Evolutionary conservation across 2,329 filamentous ascomycete genomes (phyloP).

Genomic region (Penicillium brevicompactum): DNA sequence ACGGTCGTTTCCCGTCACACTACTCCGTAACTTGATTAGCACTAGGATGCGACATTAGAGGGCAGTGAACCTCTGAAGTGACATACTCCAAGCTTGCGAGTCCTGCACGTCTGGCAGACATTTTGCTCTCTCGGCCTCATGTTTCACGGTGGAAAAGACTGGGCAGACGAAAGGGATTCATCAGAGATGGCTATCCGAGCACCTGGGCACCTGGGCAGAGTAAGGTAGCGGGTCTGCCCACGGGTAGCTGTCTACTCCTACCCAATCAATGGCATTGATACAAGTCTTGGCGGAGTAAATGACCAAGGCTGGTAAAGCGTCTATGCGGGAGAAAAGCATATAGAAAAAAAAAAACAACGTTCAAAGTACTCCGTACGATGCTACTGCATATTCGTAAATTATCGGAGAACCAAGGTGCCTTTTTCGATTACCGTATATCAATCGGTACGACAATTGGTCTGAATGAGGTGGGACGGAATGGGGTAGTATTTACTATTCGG

Average conservation of each 20-base stretch:
- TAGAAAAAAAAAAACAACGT: too few relatives aligned
- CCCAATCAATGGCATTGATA: background rate
- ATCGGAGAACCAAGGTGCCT: too few relatives aligned
- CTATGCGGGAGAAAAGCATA: too few relatives aligned
- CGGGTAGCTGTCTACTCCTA: background rate
- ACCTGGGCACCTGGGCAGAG: background rate
- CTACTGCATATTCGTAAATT: too few relatives aligned
- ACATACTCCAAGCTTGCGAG: slow-evolving; percentile 23
- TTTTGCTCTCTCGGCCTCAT: slow-evolving; percentile 21
- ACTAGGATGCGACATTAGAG: background rate
- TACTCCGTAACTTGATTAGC: background rate
- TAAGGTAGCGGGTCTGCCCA: background rate
- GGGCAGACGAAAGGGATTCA: background rate
- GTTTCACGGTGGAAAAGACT: background rate
- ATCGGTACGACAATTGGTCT: too few relatives aligned
- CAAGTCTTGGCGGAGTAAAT: background rate
- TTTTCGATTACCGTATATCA: too few relatives aligned
- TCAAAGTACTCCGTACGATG: too few relatives aligned
- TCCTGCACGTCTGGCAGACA: slow-evolving; percentile 22
- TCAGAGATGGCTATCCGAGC: background rate
- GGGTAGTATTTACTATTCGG: too few relatives aligned
- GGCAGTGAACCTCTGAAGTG: background rate
- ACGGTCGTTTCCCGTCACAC: slow-evolving; percentile 2
- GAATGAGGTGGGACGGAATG: too few relatives aligned
- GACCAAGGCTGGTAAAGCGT: background rate